These are phyloP conservation scores for Pelargonium cotyledonis DNA, from an alignment of 441 rosid species.

Conservation along the genomic window DNA sequence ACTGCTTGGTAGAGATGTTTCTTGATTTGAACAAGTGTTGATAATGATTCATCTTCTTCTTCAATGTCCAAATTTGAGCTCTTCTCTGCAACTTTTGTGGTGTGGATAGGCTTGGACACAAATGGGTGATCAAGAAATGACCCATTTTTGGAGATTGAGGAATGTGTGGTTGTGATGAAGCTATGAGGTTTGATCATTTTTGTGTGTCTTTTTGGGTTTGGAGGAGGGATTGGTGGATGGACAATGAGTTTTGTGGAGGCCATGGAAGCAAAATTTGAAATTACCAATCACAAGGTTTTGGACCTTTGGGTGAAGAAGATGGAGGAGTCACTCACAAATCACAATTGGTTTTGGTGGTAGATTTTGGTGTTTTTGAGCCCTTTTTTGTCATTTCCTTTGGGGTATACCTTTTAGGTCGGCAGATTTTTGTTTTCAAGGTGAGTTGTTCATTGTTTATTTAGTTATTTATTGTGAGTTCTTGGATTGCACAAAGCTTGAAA, in stretches of 20 bases:
- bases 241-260: slow-evolving; percentile 27
- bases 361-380: too few relatives aligned
- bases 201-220: slow-evolving; percentile 16
- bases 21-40: slow-evolving; percentile 40
- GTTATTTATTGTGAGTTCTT: too few relatives aligned
- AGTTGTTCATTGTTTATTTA: too few relatives aligned
- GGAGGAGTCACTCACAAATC: neutral
- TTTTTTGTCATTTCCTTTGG: too few relatives aligned
- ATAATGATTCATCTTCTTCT: slow-evolving; percentile 13
- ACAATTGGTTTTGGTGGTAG: too few relatives aligned
- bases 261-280: slow-evolving; percentile 12
- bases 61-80: slow-evolving; percentile 32
- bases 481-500: too few relatives aligned
- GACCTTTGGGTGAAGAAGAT: neutral
- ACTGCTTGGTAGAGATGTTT: slow-evolving; percentile 41
- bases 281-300: neutral
- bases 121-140: slow-evolving; percentile 20
- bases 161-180: slow-evolving; percentile 19
- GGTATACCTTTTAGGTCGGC: too few relatives aligned
- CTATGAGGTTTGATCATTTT: slow-evolving; percentile 22
- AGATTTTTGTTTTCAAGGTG: too few relatives aligned
- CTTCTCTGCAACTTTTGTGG: slow-evolving; percentile 40
- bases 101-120: slow-evolving; percentile 26
- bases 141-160: slow-evolving; percentile 18
- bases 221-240: slow-evolving; percentile 25